These are phyloP conservation scores for Heterobasidion occidentale DNA, from an alignment of 1,284 basidiomycete species.

Conservation along the genomic window DNA sequence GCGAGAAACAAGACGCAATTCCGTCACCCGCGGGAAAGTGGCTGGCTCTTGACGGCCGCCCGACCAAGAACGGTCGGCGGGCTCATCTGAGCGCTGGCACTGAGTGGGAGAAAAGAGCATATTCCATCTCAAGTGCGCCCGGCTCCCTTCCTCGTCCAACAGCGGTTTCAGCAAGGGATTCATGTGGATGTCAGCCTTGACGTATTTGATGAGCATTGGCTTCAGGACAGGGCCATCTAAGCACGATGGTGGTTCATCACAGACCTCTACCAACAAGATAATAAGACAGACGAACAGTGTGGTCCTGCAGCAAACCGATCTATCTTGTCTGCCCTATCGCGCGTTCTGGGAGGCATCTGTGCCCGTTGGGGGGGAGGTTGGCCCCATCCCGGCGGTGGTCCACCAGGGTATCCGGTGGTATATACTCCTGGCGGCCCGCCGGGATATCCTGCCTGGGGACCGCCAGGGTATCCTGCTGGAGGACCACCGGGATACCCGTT, in stretches of 20 bases:
- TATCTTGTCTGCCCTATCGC: conserved; percentile 10
- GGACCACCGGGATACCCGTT: neutral
- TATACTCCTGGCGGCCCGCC: neutral
- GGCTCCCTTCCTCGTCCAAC: conserved; percentile 29
- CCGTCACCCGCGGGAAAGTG: conserved; percentile 58
- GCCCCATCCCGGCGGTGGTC: conserved; percentile 1
- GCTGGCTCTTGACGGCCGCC: conserved; percentile 63
- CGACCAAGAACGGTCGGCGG: conserved; percentile 53
- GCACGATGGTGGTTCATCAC: neutral
- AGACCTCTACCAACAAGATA: neutral
- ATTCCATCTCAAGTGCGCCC: conserved; percentile 59
- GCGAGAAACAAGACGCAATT: conserved; percentile 43
- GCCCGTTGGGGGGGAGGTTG: conserved; percentile 7
- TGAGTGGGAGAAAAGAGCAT: conserved; percentile 59
- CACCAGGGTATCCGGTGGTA: no score
- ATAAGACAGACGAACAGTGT: conserved; percentile 10
- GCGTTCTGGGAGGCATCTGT: conserved; percentile 9
- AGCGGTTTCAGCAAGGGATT: conserved; percentile 56
- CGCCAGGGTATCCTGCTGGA: conserved; percentile 4
- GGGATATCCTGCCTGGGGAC: neutral
- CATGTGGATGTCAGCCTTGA: conserved; percentile 38
- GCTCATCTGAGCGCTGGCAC: conserved; percentile 55
- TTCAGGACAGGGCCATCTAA: conserved; percentile 66
- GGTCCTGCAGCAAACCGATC: conserved; percentile 10
- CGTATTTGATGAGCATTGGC: conserved; percentile 45